Evolutionary conservation across 306 rosid species (phyloP).

Genomic region (Urtica urens): DNA sequence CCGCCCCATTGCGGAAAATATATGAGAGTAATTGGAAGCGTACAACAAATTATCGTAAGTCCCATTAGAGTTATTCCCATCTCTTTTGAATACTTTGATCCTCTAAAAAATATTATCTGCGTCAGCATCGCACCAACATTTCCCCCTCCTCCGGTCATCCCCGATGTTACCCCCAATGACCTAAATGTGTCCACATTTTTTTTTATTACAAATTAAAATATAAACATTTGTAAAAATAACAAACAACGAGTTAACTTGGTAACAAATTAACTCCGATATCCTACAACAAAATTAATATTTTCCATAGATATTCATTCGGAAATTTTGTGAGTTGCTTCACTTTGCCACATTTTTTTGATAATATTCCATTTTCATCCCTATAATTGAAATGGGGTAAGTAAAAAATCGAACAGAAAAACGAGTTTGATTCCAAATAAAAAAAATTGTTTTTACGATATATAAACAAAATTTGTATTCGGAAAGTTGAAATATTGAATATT

Average conservation of each 20-base stretch:
- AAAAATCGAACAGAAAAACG: too few relatives aligned
- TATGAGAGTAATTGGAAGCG: conserved; percentile 44
- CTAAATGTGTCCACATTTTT: conserved; percentile 43
- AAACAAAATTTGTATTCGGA: too few relatives aligned
- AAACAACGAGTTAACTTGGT: neutral
- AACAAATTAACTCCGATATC: too few relatives aligned
- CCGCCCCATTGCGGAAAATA: conserved; percentile 93
- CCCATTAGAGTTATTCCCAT: conserved; percentile 88
- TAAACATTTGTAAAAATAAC: neutral
- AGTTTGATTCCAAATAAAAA: too few relatives aligned
- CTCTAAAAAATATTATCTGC: conserved; percentile 70
- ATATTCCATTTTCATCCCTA: too few relatives aligned
- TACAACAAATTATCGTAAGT: conserved; percentile 56
- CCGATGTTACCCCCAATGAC: conserved; percentile 71
- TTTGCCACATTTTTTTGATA: too few relatives aligned
- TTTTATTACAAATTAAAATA: neutral
- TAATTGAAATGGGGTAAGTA: too few relatives aligned
- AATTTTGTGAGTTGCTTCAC: too few relatives aligned
- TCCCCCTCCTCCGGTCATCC: conserved; percentile 97
- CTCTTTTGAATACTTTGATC: conserved; percentile 58
- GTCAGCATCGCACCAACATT: conserved; percentile 83
- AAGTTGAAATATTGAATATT: too few relatives aligned
- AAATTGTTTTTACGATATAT: too few relatives aligned
- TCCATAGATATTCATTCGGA: too few relatives aligned
- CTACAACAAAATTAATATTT: too few relatives aligned